Conservation (phyloP, 2,329 filamentous ascomycete species). For the Tolypocladium capitatum region DNA sequence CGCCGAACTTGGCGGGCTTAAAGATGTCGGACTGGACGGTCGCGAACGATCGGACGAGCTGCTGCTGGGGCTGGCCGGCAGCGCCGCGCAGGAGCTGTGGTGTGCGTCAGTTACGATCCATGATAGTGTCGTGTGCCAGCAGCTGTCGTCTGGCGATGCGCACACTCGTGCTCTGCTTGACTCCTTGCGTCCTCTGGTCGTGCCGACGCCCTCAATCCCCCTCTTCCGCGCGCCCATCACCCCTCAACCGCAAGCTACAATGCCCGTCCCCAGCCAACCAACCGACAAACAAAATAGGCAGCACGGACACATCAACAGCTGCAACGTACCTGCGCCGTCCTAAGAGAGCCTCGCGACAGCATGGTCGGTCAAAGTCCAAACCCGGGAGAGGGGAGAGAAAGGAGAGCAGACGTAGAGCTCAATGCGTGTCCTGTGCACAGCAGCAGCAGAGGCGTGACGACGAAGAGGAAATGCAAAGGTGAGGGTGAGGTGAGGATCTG, state of each 20-base stretch:
- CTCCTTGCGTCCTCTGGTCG: background rate
- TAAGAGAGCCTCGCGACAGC: conserved; percentile 44
- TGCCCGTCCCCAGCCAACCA: background rate
- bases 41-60: conserved; percentile 48
- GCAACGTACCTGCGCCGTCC: conserved; percentile 45
- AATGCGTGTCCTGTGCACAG: conserved; percentile 1
- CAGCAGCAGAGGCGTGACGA: no score
- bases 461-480: background rate
- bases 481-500: conserved; percentile 1
- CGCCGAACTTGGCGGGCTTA: conserved; percentile 97
- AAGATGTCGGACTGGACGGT: conserved; percentile 92
- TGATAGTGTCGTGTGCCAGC: background rate
- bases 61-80: conserved; percentile 29
- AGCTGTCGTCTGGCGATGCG: background rate
- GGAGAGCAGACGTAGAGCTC: conserved; percentile 1
- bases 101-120: background rate
- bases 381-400: background rate
- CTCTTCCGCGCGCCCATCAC: background rate
- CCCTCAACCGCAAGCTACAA: background rate
- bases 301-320: conserved; percentile 1
- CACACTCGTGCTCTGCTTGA: background rate
- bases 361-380: conserved; percentile 24
- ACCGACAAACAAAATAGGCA: conserved; percentile 1
- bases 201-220: background rate
- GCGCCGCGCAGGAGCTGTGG: conserved; percentile 40